Conservation (phyloP, 176 grass and related monocot genomes). For the Calamus simplicifolius region DNA sequence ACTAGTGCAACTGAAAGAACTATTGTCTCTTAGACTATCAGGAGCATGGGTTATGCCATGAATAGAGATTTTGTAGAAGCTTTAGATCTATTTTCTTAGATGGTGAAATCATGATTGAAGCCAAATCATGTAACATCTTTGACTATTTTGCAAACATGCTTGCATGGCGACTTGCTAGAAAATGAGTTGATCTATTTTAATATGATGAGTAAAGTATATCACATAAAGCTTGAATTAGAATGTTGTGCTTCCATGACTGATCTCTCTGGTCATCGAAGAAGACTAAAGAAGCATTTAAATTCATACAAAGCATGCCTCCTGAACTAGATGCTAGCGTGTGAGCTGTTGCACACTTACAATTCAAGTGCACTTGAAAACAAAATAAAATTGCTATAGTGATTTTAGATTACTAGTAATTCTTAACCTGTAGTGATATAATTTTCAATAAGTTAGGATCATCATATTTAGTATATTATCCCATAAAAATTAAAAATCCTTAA, state of each 20-base stretch:
- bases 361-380: no score
- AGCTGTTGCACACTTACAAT: neutral
- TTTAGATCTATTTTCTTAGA: conserved; percentile 2
- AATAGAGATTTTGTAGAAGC: neutral
- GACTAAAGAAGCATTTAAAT: neutral
- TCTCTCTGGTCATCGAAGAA: neutral
- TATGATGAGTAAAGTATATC: neutral
- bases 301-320: no score
- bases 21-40: no score
- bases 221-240: neutral
- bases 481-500: no score
- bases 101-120: neutral
- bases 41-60: no score
- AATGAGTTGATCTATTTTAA: neutral
- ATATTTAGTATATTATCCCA: no score
- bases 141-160: neutral
- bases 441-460: no score
- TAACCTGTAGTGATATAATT: no score
- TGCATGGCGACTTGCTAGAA: neutral
- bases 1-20: no score
- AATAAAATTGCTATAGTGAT: no score
- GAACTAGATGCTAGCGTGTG: neutral
- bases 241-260: conserved; percentile 2
- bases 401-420: no score
- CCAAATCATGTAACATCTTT: conserved; percentile 9